Base-by-base conservation (phyloP, 768 basidiomycete genomes). In the Boletus tomentosulus region DNA sequence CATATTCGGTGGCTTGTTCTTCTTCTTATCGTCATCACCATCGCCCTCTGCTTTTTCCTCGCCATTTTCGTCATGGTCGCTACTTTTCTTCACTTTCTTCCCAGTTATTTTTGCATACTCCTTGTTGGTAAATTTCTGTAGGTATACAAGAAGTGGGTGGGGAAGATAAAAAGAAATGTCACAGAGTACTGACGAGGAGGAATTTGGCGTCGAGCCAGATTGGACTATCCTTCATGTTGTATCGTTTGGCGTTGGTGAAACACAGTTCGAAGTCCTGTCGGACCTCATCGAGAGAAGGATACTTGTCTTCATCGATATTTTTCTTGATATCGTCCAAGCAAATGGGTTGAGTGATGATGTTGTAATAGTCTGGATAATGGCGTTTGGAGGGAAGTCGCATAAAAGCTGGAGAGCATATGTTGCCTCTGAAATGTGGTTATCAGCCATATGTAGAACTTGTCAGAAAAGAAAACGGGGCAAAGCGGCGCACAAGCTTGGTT, bases 301-400 rank as follows among this genome's bases (percentile, higher is more conserved):
- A 94, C 12, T 58, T 65, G 53, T 76, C 74, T 48, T 73, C 71
- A 44, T 87, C 85, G 27, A 94, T 77, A 62, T 82, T 80, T 62
- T 82, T 79, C 78, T 92, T 92, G 74, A 97, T 92, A 58, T 95
- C 91, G 42, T 92, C 88, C 48, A 97, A 76, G 27, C 90, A 85
- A 61, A 97, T 91, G 30, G 95, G 94, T 25, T 81, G 76, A 61
- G 83, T 76, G 66, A 95, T 96, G 59, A 86, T 56, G 24, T 71
- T 66, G 71, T 95, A 97, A 72, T 98, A 98, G 74, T 95, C 93
- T 38, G 92, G 82, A 70, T 89, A 92, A 53, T 76, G 75, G 53
- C 83, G 80, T 71, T 85, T 88, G 42, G 83, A 78, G 19, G 88
- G 88, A 59, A 84, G 79, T 54, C 79, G 80, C 63, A 86, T 67